Evolutionary conservation across 139 green algal species (phyloP).

Genomic region (Chlorella sp.): DNA sequence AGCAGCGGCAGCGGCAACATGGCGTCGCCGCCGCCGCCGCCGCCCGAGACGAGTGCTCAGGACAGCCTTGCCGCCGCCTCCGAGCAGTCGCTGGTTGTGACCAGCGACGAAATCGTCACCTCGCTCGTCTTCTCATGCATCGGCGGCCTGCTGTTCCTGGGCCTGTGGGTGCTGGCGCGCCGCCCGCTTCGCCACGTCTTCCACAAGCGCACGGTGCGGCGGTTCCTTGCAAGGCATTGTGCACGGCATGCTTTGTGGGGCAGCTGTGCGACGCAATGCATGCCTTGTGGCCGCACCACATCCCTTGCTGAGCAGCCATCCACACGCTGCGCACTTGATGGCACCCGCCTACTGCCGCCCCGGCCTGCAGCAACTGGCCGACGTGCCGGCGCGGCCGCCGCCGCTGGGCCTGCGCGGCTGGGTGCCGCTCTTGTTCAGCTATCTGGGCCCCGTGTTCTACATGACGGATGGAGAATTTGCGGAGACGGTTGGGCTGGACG

Average conservation of each 20-base stretch:
- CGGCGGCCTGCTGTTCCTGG: neutral
- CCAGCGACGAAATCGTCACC: neutral
- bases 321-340: too few relatives aligned
- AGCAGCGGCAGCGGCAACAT: too few relatives aligned
- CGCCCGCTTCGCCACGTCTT: neutral
- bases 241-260: too few relatives aligned
- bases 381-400: neutral
- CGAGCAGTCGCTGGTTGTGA: neutral
- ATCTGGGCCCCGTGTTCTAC: neutral
- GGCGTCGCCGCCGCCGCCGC: too few relatives aligned
- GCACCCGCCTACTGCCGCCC: too few relatives aligned
- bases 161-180: neutral
- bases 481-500: neutral
- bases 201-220: neutral
- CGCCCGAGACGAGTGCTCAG: too few relatives aligned
- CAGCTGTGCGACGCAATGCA: too few relatives aligned
- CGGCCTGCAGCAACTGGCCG: neutral
- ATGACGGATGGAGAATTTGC: neutral
- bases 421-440: neutral
- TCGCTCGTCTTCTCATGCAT: neutral
- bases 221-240: too few relatives aligned
- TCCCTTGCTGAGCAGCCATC: too few relatives aligned
- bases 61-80: too few relatives aligned
- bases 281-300: too few relatives aligned
- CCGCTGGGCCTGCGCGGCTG: neutral